phyloP scores from a whole-genome alignment of 2,329 filamentous ascomycete species.

The Aspergillus novoparasiticus region DNA sequence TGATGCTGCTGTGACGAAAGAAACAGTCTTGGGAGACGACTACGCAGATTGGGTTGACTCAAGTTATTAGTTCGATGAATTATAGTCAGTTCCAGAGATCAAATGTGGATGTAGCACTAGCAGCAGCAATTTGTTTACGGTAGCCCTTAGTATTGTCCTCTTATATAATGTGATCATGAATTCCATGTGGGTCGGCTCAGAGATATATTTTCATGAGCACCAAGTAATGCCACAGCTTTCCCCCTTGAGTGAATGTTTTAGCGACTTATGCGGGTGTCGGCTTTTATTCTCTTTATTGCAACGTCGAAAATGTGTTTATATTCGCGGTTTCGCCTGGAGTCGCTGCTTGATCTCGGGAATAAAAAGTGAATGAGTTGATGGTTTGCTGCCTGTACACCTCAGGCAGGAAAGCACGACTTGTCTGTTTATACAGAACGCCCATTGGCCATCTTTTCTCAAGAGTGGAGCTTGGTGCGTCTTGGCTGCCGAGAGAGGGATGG shows the following conservation, averaged over 20 bases:
- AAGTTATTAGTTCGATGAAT: not conserved
- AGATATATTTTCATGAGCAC: too few species aligned
- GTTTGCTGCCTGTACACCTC: not conserved
- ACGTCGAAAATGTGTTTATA: too few species aligned
- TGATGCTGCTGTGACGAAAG: not conserved
- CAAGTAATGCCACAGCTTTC: too few species aligned
- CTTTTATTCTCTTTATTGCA: fast-evolving
- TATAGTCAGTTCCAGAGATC: not conserved
- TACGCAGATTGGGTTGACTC: not conserved
- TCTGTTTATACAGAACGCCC: not conserved
- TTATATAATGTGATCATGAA: too few species aligned
- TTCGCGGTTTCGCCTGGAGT: too few species aligned
- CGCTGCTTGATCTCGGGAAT: too few species aligned
- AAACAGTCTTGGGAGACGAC: not conserved
- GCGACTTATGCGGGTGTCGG: fast-evolving
- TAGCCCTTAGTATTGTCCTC: too few species aligned
- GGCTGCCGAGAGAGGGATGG: too few species aligned
- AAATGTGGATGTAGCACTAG: not conserved
- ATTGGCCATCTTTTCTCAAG: not conserved
- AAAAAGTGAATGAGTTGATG: too few species aligned
- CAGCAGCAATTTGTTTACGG: not conserved
- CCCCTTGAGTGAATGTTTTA: too few species aligned
- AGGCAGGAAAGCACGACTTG: not conserved
- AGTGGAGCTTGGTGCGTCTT: too few species aligned
- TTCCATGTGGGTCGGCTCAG: fast-evolving